phyloP scores from a whole-genome alignment of 306 rosid genomes.

The Dryas drummondii region DNA sequence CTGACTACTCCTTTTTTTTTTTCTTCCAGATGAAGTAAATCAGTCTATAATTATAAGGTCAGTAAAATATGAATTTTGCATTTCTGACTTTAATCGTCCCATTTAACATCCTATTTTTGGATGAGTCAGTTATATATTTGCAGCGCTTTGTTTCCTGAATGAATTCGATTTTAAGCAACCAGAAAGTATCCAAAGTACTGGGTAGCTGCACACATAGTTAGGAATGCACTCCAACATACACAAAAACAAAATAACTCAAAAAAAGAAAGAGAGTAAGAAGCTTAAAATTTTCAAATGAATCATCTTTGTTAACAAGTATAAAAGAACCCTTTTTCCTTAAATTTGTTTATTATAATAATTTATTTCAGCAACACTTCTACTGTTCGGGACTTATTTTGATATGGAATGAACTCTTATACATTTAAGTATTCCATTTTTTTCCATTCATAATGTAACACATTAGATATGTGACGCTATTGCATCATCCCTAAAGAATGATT shows the following conservation, averaged over 20 bases:
- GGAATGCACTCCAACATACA: neutral
- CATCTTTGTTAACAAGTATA: neutral
- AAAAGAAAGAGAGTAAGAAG: neutral
- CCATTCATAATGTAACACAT: neutral
- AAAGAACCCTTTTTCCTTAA: neutral
- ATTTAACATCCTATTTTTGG: neutral
- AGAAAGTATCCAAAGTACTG: neutral
- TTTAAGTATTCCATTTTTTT: neutral
- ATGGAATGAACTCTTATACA: neutral
- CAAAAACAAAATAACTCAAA: neutral
- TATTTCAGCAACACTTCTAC: too few species aligned
- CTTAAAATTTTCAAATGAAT: neutral
- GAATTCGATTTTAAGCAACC: neutral
- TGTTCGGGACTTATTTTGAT: neutral
- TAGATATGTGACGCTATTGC: neutral
- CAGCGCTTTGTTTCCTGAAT: neutral
- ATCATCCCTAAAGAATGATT: neutral
- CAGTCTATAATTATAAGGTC: constrained; percentile 97
- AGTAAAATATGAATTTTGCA: constrained; percentile 23
- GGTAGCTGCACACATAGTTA: neutral
- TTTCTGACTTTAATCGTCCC: neutral
- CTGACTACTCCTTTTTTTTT: constrained; percentile 19
- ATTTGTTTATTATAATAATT: neutral
- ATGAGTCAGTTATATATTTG: constrained; percentile 11
- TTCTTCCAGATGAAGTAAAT: constrained; percentile 90